Percentiles rank a stretch among this genome's conserved stretches.
These are phyloP conservation scores for Aspergillus hortae DNA, from an alignment of 2,329 filamentous ascomycete species.

Conservation along the genomic window DNA sequence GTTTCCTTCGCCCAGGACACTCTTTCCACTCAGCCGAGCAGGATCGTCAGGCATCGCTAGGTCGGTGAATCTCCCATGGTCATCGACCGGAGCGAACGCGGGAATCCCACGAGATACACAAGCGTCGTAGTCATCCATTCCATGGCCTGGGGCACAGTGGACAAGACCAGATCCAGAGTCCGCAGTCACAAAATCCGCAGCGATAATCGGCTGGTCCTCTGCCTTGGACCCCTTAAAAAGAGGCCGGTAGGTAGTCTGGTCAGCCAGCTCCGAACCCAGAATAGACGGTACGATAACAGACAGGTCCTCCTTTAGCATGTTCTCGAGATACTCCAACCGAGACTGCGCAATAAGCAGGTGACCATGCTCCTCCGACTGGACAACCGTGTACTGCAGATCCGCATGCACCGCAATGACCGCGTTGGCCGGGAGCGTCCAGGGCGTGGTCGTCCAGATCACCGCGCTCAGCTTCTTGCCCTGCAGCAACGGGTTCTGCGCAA, in stretches of 20 bases:
- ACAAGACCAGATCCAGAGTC: constrained; percentile 94
- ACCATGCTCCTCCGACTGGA: constrained; percentile 55
- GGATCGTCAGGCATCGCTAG: constrained; percentile 73
- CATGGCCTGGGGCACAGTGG: constrained; percentile 89
- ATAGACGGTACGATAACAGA: constrained; percentile 56
- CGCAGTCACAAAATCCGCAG: constrained; percentile 83
- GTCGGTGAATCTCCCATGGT: constrained; percentile 73
- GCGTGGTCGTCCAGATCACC: constrained; percentile 98
- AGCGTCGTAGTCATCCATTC: constrained; percentile 90
- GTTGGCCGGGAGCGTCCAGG: constrained; percentile 95
- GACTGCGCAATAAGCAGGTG: constrained; percentile 68
- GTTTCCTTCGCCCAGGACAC: constrained; percentile 68
- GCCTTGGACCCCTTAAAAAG: constrained; percentile 60
- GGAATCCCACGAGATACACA: constrained; percentile 68
- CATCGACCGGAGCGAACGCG: constrained; percentile 78
- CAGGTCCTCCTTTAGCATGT: constrained; percentile 49
- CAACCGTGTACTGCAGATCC: constrained; percentile 68
- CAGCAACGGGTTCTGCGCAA: constrained; percentile 40
- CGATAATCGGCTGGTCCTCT: constrained; percentile 65
- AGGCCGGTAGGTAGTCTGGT: constrained; percentile 64
- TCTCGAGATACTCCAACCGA: constrained; percentile 58
- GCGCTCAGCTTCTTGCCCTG: constrained; percentile 60
- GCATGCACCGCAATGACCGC: constrained; percentile 78
- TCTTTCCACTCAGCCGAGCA: constrained; percentile 63
- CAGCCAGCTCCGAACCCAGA: constrained; percentile 62